A percentile compares a stretch with the other conserved stretches of the same genome.
These are phyloP conservation scores for Datisca glomerata DNA, from an alignment of 306 rosid species.

Conservation along the genomic window DNA sequence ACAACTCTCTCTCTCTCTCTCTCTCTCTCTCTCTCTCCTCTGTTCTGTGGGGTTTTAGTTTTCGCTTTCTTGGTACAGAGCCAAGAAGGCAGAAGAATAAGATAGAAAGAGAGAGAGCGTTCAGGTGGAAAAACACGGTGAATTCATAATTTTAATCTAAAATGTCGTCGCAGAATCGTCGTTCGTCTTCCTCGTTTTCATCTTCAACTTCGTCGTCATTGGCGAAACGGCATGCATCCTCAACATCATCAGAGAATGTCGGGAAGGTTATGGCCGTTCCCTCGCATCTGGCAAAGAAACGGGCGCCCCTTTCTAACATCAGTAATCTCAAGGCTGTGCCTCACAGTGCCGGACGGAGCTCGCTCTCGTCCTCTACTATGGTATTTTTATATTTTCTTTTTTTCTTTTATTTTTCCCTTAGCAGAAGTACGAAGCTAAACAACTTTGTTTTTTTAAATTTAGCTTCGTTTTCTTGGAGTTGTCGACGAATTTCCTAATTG, in stretches of 20 bases:
- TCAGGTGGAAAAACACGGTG: no score
- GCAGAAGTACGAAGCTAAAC: no score
- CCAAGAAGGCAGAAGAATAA: slow-evolving; percentile 7
- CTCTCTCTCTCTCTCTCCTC: slow-evolving; percentile 15
- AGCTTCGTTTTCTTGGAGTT: not conserved
- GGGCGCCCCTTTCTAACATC: slow-evolving; percentile 75
- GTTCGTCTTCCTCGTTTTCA: slow-evolving; percentile 61
- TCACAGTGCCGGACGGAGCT: slow-evolving; percentile 22
- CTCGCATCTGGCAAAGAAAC: slow-evolving; percentile 50
- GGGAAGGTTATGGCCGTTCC: slow-evolving; percentile 26
- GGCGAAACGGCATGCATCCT: slow-evolving; percentile 62
- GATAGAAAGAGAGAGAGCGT: not conserved
- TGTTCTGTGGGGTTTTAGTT: not conserved
- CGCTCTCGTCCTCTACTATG: slow-evolving; percentile 27
- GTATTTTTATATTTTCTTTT: slow-evolving; percentile 20
- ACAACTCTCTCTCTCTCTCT: slow-evolving; percentile 14
- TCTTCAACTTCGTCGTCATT: slow-evolving; percentile 66
- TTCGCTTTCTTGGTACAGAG: slow-evolving; percentile 22
- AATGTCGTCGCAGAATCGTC: slow-evolving; percentile 67
- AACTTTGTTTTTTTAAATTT: no score
- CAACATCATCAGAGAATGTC: slow-evolving; percentile 26
- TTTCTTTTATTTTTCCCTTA: not conserved
- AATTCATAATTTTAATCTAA: slow-evolving; percentile 9
- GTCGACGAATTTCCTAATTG: not conserved
- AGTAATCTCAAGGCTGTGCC: slow-evolving; percentile 45